Conservation (phyloP, 1,284 basidiomycete species). For the Omphalotus olearius region DNA sequence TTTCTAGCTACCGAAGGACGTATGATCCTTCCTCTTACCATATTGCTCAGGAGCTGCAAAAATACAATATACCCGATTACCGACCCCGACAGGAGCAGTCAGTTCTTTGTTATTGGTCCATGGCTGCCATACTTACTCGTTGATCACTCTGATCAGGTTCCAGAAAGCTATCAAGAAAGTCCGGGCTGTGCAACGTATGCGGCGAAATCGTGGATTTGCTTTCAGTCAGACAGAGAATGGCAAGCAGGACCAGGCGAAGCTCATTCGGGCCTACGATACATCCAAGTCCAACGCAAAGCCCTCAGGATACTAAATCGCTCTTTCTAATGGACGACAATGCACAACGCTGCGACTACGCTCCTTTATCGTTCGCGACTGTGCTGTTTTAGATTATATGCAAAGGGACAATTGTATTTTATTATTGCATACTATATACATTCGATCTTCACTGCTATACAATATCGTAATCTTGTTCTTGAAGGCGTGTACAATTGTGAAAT, state of each 20-base stretch:
- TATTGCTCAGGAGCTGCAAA: constrained; percentile 95
- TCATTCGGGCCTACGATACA: constrained; percentile 91
- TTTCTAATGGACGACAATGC: neutral
- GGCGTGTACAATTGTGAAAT: no score
- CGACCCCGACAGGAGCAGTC: constrained; percentile 95
- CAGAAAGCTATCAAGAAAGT: constrained; percentile 99
- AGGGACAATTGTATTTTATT: constrained; percentile 9
- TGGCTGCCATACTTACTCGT: constrained; percentile 1
- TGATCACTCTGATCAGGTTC: constrained; percentile 49
- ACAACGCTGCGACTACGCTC: neutral
- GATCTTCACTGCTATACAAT: constrained; percentile 4
- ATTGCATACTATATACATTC: constrained; percentile 3
- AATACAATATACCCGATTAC: constrained; percentile 98
- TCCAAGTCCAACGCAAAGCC: constrained; percentile 68
- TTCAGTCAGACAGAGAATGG: constrained; percentile 93
- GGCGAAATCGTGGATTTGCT: constrained; percentile 90
- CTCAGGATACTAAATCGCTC: constrained; percentile 55
- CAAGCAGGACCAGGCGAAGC: constrained; percentile 79
- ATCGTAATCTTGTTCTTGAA: no score
- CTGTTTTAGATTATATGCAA: neutral
- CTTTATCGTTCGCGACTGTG: neutral
- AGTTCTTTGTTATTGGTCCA: constrained; percentile 27
- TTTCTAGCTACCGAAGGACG: constrained; percentile 79
- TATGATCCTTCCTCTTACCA: constrained; percentile 92
- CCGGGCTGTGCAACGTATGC: constrained; percentile 91